Percentiles rank a stretch among this genome's conserved stretches.
Evolutionary conservation across 495 filamentous ascomycete species (phyloP).

Genomic region (Barbatosphaeria neglecta): DNA sequence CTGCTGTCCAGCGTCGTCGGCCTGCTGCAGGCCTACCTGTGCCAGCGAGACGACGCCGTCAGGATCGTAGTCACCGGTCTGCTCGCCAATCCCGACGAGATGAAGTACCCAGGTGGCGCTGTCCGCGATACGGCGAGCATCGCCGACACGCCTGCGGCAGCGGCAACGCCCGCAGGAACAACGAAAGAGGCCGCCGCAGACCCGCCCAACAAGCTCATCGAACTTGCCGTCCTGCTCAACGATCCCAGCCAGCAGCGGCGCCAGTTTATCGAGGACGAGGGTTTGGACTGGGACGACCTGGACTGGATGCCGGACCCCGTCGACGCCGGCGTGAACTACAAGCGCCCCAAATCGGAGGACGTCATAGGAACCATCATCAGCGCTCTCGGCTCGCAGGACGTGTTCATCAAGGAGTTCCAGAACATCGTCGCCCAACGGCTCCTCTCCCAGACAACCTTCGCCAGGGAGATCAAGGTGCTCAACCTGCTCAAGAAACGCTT

Average conservation of each 20-base stretch:
- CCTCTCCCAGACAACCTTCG: conserved; percentile 56
- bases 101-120: too few relatives aligned
- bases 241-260: conserved; percentile 42
- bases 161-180: conserved; percentile 16
- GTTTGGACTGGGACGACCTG: conserved; percentile 81
- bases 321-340: conserved; percentile 86
- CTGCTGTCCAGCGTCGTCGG: conserved; percentile 76
- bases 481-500: conserved; percentile 83
- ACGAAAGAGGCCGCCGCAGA: neutral
- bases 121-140: too few relatives aligned
- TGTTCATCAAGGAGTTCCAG: conserved; percentile 90
- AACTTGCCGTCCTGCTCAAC: conserved; percentile 65
- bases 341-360: conserved; percentile 75
- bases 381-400: conserved; percentile 73
- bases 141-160: too few relatives aligned
- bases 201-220: conserved; percentile 40
- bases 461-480: conserved; percentile 65
- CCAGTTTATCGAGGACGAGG: conserved; percentile 43
- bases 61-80: conserved; percentile 78
- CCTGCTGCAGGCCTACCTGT: conserved; percentile 74
- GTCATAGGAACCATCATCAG: conserved; percentile 85
- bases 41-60: conserved; percentile 88
- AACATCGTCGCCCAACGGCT: conserved; percentile 72
- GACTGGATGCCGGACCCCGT: conserved; percentile 85
- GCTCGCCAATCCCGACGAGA: conserved; percentile 52